These are phyloP conservation scores for Fusarium buxicola DNA, from an alignment of 2,329 filamentous ascomycete species.

Conservation along the genomic window DNA sequence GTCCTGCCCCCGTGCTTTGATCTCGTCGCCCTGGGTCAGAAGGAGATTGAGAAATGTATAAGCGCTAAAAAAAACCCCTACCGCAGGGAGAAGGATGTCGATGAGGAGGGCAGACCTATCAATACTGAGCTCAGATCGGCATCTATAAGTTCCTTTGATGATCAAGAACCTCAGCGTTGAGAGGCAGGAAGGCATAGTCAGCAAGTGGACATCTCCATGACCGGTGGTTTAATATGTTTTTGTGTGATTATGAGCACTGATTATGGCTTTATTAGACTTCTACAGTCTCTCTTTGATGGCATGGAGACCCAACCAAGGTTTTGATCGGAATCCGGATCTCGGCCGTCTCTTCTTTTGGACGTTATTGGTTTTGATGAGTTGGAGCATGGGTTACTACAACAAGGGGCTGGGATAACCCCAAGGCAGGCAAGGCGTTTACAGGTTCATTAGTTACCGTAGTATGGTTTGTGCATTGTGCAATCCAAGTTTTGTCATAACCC, in stretches of 20 bases:
- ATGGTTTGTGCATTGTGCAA: neutral
- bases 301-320: neutral
- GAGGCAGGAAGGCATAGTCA: too few species aligned
- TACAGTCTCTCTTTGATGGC: too few species aligned
- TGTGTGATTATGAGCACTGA: neutral
- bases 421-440: neutral
- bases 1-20: conserved; percentile 63
- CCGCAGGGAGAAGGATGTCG: conserved; percentile 60
- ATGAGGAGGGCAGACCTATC: conserved; percentile 52
- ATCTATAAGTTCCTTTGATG: neutral
- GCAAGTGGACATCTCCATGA: neutral
- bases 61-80: conserved; percentile 61
- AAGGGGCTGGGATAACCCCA: neutral
- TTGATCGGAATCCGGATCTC: neutral
- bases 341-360: neutral
- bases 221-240: neutral
- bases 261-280: neutral
- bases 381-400: too few species aligned
- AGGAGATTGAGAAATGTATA: conserved; percentile 59
- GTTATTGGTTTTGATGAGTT: neutral
- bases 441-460: neutral
- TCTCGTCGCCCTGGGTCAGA: conserved; percentile 60
- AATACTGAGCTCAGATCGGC: conserved; percentile 49
- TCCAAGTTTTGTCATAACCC: too few species aligned
- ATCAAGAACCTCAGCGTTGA: neutral